Evolutionary conservation across 1,284 basidiomycete genomes (phyloP), one percentile per base, ranked within the genome.

Genomic region (Leucoagaricus sp.): DNA sequence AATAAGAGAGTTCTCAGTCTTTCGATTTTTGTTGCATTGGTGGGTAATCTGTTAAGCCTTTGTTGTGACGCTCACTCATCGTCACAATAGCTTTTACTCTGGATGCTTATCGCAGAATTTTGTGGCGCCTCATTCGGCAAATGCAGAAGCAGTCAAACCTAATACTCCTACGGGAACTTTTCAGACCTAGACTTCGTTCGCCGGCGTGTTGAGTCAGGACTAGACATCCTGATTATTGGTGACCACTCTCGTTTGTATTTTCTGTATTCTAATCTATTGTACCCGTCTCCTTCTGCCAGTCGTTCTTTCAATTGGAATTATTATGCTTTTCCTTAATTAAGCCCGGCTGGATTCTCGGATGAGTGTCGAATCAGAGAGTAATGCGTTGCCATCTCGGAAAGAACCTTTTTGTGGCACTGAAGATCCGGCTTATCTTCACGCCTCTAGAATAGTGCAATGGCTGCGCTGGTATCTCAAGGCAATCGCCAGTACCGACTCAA

Each of bases 61-160:
- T 45, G 33, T 34, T 4, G 45, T 58, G 40, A 48, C 45, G 44
- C 42, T 53, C 53, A 45, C 58, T 41, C 55, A 58, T 54, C 47
- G 53, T 58, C 34, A 53, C 40, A 48, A 61, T 29, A 91, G 87
- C 64, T 93, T 42, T 71, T 96, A 49, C 60, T 94, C 2, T 97
- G 91, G 77, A 72, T 96, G 49, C 74, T 96, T 58, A 73, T 86
- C 19, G 94, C 94, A 2, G 88, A 94, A 71, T 89, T 94, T 71
- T 97, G 94, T 67, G 94, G 94, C 7, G 84, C 87, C 1, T 84
- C 82, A 38, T 71, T 94, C 63, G 85, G 84, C 64, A 84, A 83
- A 48, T 91, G 90, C 59, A 72, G 76, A 25, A 63, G 63, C 9
- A 59, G 46, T 25, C 10, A 31, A 42, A 21, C 55, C 46, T 57